A percentile compares a stretch with the other conserved stretches of the same genome.
Conservation (phyloP, 2,329 filamentous ascomycete species). For the Penicillium sp. region DNA sequence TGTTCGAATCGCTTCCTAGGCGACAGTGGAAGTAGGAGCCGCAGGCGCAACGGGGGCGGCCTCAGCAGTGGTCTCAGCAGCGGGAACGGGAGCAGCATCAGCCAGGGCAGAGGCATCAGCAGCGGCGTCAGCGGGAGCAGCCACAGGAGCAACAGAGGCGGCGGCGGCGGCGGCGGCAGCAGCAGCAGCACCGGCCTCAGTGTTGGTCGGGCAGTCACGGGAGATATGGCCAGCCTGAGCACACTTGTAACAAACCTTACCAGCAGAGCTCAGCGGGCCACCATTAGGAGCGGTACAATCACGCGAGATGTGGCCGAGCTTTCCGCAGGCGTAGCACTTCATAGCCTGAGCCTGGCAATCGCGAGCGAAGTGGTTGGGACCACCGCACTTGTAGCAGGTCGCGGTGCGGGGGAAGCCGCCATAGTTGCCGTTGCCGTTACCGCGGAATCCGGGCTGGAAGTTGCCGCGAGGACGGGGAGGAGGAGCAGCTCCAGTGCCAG, state of each 20-base stretch:
- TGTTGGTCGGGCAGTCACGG: constrained; percentile 84
- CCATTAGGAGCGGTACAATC: constrained; percentile 98
- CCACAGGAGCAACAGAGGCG: constrained; percentile 38
- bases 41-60: constrained; percentile 39
- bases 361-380: constrained; percentile 96
- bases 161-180: constrained; percentile 41
- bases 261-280: constrained; percentile 89
- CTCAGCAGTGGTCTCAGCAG: constrained; percentile 39
- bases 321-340: constrained; percentile 98
- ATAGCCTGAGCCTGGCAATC: constrained; percentile 98
- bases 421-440: constrained; percentile 73
- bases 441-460: constrained; percentile 66
- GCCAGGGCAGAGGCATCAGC: constrained; percentile 41
- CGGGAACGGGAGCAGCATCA: constrained; percentile 25
- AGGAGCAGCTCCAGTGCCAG: constrained; percentile 64
- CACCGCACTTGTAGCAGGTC: constrained; percentile 72
- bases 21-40: constrained; percentile 49
- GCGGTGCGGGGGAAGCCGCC: constrained; percentile 60
- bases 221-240: constrained; percentile 96
- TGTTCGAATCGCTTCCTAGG: constrained; percentile 42
- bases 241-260: constrained; percentile 99
- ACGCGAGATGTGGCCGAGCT: constrained; percentile 89
- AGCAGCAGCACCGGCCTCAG: constrained; percentile 46
- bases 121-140: constrained; percentile 26
- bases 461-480: constrained; percentile 69